These are phyloP conservation scores for Amoebophrya sp. DNA, from an alignment of 169 alveolate species.

Conservation along the genomic window DNA sequence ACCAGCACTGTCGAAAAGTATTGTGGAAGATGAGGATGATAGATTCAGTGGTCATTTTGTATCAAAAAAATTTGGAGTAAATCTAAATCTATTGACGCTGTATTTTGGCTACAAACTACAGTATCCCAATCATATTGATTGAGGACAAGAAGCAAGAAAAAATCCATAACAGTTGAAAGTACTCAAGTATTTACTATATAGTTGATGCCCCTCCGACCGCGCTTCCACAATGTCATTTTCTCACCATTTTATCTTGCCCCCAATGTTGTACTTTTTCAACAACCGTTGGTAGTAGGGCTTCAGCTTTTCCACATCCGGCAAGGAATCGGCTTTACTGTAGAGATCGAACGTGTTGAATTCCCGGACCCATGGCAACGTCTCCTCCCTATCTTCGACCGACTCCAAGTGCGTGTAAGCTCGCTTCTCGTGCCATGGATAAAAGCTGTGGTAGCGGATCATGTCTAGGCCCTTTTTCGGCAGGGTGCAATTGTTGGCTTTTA, in stretches of 20 bases:
- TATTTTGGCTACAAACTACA: too few species aligned
- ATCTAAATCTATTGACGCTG: too few species aligned
- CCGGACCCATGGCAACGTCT: conserved; percentile 43
- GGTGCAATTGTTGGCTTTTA: conserved; percentile 44
- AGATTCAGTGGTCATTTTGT: too few species aligned
- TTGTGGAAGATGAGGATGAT: too few species aligned
- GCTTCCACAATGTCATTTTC: too few species aligned
- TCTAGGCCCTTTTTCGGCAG: conserved; percentile 42
- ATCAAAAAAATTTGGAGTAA: too few species aligned
- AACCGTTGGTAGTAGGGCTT: conserved; percentile 41
- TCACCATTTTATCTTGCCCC: conserved; percentile 49
- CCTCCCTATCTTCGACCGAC: conserved; percentile 26
- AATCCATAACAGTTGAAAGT: too few species aligned
- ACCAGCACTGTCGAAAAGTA: too few species aligned
- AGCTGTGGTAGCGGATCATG: conserved; percentile 50
- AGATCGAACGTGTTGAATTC: conserved; percentile 51
- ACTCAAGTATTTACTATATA: too few species aligned
- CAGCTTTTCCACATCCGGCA: conserved; percentile 29
- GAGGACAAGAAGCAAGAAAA: too few species aligned
- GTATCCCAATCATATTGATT: too few species aligned
- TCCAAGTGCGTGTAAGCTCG: conserved; percentile 47
- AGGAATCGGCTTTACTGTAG: conserved; percentile 47
- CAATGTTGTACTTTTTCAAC: conserved; percentile 46
- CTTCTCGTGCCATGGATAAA: conserved; percentile 52
- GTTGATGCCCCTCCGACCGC: too few species aligned